Base-by-base conservation (phyloP, 768 basidiomycete species). In the Collybiopsis confluens region DNA sequence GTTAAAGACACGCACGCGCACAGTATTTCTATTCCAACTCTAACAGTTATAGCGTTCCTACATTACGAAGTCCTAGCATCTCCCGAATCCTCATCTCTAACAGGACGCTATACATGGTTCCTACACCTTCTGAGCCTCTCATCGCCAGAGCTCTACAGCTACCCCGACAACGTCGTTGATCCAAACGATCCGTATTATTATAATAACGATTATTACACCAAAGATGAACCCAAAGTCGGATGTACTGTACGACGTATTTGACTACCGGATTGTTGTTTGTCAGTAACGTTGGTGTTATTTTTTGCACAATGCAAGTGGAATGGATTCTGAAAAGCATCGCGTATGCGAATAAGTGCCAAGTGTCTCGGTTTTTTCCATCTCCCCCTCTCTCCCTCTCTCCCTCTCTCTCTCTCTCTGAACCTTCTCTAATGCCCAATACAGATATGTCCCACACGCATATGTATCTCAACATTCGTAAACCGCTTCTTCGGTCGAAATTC, bases 391-490 rank as follows among this genome's bases (percentile, higher is more conserved):
- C n/a, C n/a, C n/a, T n/a, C n/a, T n/a, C n/a, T n/a, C n/a, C n/a
- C n/a, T n/a, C n/a, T n/a, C n/a, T n/a, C n/a, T n/a, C n/a, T n/a
- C n/a, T n/a, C n/a, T n/a, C n/a, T n/a, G n/a, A n/a, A n/a, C n/a
- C n/a, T n/a, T n/a, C n/a, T n/a, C n/a, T n/a, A n/a, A n/a, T 54
- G 53, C 45, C 48, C 23, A 42, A 36, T 63, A 54, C 65, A 98
- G 96, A 73, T 99, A 98, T 64, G 91, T 98, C 24, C 93, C 93
- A 1, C 95, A 98, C 61, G 92, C 95, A 99, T 68, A 95, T 99
- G 86, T 91, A 92, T 63, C 79, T 99, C 60, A 99, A 99, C 72
- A 89, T 96, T 62, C 88, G 94, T 38, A 82, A 84, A 59, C 86
- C 85, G 1, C 82, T 91, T 0, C 70, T 90, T 15, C 77, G 80